These are phyloP conservation scores for Xylaria acuta DNA, from an alignment of 495 filamentous ascomycete genomes.

Conservation along the genomic window DNA sequence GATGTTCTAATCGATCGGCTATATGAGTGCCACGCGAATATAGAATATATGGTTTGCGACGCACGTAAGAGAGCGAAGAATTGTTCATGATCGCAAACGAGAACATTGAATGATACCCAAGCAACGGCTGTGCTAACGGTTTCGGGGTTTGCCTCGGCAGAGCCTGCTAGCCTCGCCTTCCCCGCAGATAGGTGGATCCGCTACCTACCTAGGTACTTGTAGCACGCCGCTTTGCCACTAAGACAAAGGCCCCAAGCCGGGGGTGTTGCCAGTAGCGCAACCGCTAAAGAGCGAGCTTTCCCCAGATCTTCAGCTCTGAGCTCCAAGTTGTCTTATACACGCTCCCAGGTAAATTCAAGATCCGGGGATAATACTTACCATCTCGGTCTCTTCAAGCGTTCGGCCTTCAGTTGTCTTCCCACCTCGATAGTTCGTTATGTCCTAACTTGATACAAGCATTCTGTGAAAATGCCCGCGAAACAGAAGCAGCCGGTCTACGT, in stretches of 20 bases:
- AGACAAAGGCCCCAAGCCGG: not conserved
- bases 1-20: not conserved
- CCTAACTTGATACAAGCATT: not conserved
- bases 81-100: not conserved
- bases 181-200: not conserved
- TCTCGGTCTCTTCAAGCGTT: not conserved
- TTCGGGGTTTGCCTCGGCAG: conserved; percentile 18
- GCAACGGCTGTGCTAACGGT: not conserved
- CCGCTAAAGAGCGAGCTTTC: conserved; percentile 1
- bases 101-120: not conserved
- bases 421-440: not conserved
- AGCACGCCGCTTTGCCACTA: conserved; percentile 3
- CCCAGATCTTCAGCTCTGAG: not conserved
- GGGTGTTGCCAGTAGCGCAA: not conserved
- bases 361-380: not conserved
- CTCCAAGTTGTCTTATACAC: not conserved
- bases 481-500: conserved; percentile 69
- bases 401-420: not conserved
- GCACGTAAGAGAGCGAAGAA: not conserved
- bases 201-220: not conserved
- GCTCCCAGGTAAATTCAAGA: not conserved
- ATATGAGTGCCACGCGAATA: not conserved
- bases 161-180: not conserved
- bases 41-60: no score
- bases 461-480: conserved; percentile 51